These are phyloP conservation scores for Fusarium mundagurra DNA, from an alignment of 2,329 filamentous ascomycete species.

Conservation along the genomic window DNA sequence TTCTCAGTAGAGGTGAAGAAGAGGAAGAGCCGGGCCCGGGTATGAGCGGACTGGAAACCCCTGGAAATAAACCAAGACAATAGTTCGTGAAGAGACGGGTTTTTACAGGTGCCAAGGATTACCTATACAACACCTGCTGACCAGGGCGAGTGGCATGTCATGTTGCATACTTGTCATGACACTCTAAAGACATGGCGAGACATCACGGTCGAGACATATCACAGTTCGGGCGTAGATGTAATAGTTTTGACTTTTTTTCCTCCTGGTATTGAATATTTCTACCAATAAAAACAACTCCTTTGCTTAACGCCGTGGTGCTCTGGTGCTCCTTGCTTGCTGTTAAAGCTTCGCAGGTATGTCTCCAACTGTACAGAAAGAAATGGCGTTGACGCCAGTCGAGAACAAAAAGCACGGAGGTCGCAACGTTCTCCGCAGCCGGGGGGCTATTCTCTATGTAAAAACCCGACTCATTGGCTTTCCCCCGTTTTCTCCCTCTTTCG, in stretches of 20 bases:
- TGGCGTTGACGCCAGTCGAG: constrained; percentile 34
- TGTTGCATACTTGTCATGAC: constrained; percentile 13
- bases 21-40: constrained; percentile 27
- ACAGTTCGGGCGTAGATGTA: background rate
- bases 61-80: background rate
- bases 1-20: background rate
- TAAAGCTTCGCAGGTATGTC: constrained; percentile 32
- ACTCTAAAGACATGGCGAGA: background rate
- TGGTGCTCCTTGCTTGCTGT: constrained; percentile 40
- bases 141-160: background rate
- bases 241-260: constrained; percentile 25
- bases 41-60: constrained; percentile 21
- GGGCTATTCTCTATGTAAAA: constrained; percentile 21
- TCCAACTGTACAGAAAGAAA: constrained; percentile 35
- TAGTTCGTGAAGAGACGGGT: background rate
- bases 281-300: constrained; percentile 26
- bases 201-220: background rate
- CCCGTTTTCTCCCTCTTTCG: constrained; percentile 9
- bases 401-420: constrained; percentile 27
- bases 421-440: constrained; percentile 33
- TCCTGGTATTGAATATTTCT: constrained; percentile 28
- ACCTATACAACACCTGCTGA: background rate
- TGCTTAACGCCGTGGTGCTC: constrained; percentile 37
- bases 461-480: constrained; percentile 16
- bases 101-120: background rate